These are phyloP conservation scores for Metschnikowia gelsemii DNA, from an alignment of 805 yeast genomes.

Conservation along the genomic window DNA sequence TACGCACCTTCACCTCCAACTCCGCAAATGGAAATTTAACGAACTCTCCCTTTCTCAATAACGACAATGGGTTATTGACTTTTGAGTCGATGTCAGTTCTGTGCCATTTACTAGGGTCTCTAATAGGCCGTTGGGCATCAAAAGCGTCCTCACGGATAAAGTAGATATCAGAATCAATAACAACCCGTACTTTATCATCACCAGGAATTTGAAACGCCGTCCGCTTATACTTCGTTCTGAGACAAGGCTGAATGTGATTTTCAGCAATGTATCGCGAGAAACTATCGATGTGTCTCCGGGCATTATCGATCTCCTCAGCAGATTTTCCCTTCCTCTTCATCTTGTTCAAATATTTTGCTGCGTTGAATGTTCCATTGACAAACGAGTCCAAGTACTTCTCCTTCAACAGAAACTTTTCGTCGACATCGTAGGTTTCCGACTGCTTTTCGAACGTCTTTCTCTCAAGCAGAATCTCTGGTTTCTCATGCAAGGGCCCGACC, in stretches of 20 bases:
- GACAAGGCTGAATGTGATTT: constrained; percentile 73
- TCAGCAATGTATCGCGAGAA: constrained; percentile 63
- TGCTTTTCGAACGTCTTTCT: constrained; percentile 66
- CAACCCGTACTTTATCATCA: constrained; percentile 86
- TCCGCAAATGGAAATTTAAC: constrained; percentile 82
- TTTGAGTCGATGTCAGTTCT: constrained; percentile 84
- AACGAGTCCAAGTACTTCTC: constrained; percentile 80
- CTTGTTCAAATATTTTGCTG: constrained; percentile 55
- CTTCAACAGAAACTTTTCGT: constrained; percentile 66
- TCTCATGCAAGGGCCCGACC: constrained; percentile 79
- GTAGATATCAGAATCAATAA: constrained; percentile 83
- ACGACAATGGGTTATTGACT: constrained; percentile 63
- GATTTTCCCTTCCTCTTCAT: constrained; percentile 62
- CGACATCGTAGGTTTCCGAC: constrained; percentile 52
- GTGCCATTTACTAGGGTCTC: constrained; percentile 90
- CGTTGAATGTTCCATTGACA: constrained; percentile 50
- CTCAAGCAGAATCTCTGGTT: constrained; percentile 79
- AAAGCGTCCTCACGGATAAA: constrained; percentile 90
- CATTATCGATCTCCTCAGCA: constrained; percentile 49
- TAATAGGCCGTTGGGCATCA: constrained; percentile 79
- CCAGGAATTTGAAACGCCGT: constrained; percentile 99
- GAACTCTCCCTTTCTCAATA: constrained; percentile 83
- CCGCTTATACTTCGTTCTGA: constrained; percentile 84
- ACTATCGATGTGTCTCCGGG: constrained; percentile 54
- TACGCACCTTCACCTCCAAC: constrained; percentile 77